Evolutionary conservation across 2,329 filamentous ascomycete genomes (phyloP).

Genomic region (Colletotrichum brevisporum): DNA sequence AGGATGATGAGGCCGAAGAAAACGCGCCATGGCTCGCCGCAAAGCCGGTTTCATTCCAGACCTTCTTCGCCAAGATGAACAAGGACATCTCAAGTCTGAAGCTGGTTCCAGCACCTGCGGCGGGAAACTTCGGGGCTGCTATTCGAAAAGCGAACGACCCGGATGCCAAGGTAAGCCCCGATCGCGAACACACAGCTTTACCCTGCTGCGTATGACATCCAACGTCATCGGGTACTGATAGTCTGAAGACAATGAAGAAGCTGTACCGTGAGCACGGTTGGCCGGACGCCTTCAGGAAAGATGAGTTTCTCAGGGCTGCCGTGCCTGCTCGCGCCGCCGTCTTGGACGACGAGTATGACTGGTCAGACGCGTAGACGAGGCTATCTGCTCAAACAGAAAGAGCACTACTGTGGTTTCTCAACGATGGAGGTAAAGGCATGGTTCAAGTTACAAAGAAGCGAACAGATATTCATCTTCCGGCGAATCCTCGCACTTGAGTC

Average conservation of each 20-base stretch:
- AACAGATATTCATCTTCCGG: too few species aligned
- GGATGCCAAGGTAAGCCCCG: constrained; percentile 23
- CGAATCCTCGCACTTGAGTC: too few species aligned
- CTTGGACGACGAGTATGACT: constrained; percentile 23
- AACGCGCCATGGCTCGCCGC: constrained; percentile 21
- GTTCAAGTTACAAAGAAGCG: too few species aligned
- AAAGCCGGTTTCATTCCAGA: constrained; percentile 17
- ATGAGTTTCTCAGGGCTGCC: constrained; percentile 26
- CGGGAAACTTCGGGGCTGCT: constrained; percentile 22
- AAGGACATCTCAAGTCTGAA: constrained; percentile 15
- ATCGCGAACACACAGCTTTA: background rate
- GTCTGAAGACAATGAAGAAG: constrained; percentile 5
- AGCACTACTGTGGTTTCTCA: too few species aligned
- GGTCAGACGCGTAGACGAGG: constrained; percentile 13
- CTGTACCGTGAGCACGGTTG: constrained; percentile 26
- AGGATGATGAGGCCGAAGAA: background rate
- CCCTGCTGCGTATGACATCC: too few species aligned
- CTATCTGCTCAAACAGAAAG: too few species aligned
- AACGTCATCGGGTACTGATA: background rate
- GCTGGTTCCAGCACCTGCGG: constrained; percentile 18
- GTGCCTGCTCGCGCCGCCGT: constrained; percentile 9
- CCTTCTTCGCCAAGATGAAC: constrained; percentile 16
- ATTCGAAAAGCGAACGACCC: constrained; percentile 4
- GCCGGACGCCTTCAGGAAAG: constrained; percentile 16
- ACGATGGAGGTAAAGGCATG: too few species aligned